phyloP scores from a whole-genome alignment of 129 eudicot species.

The sunflower (Helianthus annuus) region HanXRQr2.0-SUNRISE NC_035436.2:11963795-11964294 shows the following conservation, averaged over 20 bases:
- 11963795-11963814: conserved; percentile 89
- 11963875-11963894: conserved; percentile 89
- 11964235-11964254: too few species aligned
- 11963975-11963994: conserved; percentile 93
- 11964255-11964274: too few species aligned
- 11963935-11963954: conserved; percentile 92
- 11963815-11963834: conserved; percentile 93
- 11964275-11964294: too few species aligned
- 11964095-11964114: too few species aligned
- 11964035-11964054: conserved; percentile 91
- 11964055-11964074: conserved; percentile 46
- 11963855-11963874: conserved; percentile 75
- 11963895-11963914: conserved; percentile 92
- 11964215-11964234: too few species aligned
- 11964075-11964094: too few species aligned
- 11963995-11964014: conserved; percentile 93
- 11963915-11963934: conserved; percentile 89
- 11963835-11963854: conserved; percentile 91
- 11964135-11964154: too few species aligned
- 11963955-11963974: conserved; percentile 88
- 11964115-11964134: too few species aligned
- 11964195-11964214: too few species aligned
- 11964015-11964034: conserved; percentile 81
- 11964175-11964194: too few species aligned
- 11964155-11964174: too few species aligned